Evolutionary conservation across 345 rosid species (phyloP), one percentile per base, ranked within the genome.

Genomic region (Kernera saxatilis): DNA sequence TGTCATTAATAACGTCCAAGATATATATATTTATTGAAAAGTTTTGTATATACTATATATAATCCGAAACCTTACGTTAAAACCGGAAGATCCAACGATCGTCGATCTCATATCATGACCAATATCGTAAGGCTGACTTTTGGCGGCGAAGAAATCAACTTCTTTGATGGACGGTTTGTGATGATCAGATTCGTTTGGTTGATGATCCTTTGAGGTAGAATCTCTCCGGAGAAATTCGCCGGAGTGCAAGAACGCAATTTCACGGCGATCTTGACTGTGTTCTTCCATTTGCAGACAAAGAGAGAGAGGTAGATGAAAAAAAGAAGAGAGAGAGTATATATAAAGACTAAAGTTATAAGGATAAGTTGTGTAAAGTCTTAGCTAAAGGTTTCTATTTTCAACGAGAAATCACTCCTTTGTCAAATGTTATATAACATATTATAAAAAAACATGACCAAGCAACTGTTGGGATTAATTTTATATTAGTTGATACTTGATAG

Each of bases 71-170:
- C 88, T 80, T 87, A 89, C 92, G 81, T 85, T 81, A 27, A 85
- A 54, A 39, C 64, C 30, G 10, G 87, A 72, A 58, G 82, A 82
- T 63, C 79, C 78, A 39, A 27, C 70, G 66, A 77, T n/a, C 8
- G 86, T 49, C 58, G 77, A 78, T 27, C 45, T 76, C 44, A 70
- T n/a, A n/a, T n/a, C 71, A 59, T 69, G 82, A 40, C 29, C 33
- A 71, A 49, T 53, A 79, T 84, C 83, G 22, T 39, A 58, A 5
- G 72, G 68, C 64, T 78, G 80, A 45, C 52, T 74, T 29, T 67
- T 77, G 3, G 56, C 39, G 0, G 92, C 84, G 49, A 93, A 93
- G 91, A 93, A 93, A 82, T 93, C 97, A 59, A 88, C 72, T 81
- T 91, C 96, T 80, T 82, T 80, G 73, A 88, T 85, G 22, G 71